Evolutionary conservation across 352 stramenopile species (phyloP).

Genomic region (Globisporangium uncinulatum): DNA sequence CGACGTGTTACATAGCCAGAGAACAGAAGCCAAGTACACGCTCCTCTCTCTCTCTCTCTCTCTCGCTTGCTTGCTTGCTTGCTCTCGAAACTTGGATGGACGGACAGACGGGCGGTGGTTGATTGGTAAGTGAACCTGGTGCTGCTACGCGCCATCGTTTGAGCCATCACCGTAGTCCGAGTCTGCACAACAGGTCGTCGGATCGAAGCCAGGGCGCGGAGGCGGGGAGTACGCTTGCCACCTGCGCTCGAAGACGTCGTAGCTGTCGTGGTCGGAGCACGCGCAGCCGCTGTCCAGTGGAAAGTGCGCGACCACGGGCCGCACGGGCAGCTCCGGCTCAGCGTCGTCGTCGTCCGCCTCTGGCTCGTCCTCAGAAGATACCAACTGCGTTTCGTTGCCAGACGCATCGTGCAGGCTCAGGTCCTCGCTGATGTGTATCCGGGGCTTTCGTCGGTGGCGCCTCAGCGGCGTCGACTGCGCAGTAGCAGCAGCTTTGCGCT

Average conservation of each 20-base stretch:
- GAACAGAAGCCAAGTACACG: too few species aligned
- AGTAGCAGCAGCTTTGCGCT: too few species aligned
- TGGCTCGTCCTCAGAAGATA: neutral
- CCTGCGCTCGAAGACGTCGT: conserved; percentile 3
- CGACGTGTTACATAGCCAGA: too few species aligned
- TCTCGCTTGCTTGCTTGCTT: too few species aligned
- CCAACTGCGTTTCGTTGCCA: conserved; percentile 6
- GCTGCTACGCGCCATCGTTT: conserved; percentile 1
- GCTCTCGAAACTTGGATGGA: too few species aligned
- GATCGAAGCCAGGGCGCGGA: conserved; percentile 8
- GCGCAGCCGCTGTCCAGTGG: conserved; percentile 6
- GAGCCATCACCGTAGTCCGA: conserved; percentile 4
- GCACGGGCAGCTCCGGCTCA: neutral
- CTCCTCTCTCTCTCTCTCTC: neutral
- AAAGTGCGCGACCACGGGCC: conserved; percentile 2
- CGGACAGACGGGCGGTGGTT: too few species aligned
- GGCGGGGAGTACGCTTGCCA: conserved; percentile 13
- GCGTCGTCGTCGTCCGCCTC: neutral
- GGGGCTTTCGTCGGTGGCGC: conserved; percentile 8
- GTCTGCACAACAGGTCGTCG: conserved; percentile 4
- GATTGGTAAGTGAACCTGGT: neutral
- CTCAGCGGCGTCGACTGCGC: neutral
- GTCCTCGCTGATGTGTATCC: conserved; percentile 9
- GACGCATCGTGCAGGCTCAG: conserved; percentile 6
- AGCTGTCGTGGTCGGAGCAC: conserved; percentile 5